phyloP scores from a whole-genome alignment of 2,329 filamentous ascomycete genomes.

The Botrytis paeoniae region DNA sequence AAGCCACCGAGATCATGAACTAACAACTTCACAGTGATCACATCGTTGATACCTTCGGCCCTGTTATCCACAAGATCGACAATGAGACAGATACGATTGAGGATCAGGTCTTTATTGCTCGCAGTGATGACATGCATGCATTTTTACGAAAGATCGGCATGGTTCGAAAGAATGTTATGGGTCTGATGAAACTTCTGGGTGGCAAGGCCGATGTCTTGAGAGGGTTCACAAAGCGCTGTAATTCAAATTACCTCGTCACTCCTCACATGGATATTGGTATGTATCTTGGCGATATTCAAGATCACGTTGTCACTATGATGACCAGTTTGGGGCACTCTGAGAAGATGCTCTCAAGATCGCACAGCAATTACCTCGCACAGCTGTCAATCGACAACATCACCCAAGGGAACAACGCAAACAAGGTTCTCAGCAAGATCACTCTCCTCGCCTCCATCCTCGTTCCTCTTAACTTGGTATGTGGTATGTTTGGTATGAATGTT shows the following conservation, averaged over 20 bases:
- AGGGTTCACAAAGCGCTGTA: slow-evolving; percentile 97
- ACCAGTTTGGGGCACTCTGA: slow-evolving; percentile 93
- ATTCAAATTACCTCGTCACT: slow-evolving; percentile 93
- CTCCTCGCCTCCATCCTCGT: slow-evolving; percentile 93
- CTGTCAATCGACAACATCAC: slow-evolving; percentile 88
- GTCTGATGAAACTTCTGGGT: slow-evolving; percentile 84
- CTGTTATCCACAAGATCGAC: slow-evolving; percentile 84
- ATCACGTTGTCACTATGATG: slow-evolving; percentile 99
- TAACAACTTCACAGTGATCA: slow-evolving; percentile 62
- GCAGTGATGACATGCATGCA: slow-evolving; percentile 81
- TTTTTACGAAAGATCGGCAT: slow-evolving; percentile 87
- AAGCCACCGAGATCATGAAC: not conserved
- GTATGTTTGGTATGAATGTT: slow-evolving; percentile 73
- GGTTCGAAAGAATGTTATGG: slow-evolving; percentile 92
- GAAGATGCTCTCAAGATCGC: slow-evolving; percentile 91
- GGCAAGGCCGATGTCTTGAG: slow-evolving; percentile 98
- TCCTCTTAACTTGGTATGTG: slow-evolving; percentile 84
- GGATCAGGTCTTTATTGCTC: slow-evolving; percentile 89
- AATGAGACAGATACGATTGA: slow-evolving; percentile 88
- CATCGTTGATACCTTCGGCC: slow-evolving; percentile 94
- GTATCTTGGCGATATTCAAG: slow-evolving; percentile 95
- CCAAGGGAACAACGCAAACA: slow-evolving; percentile 84
- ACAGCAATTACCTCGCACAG: slow-evolving; percentile 95
- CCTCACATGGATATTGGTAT: slow-evolving; percentile 95
- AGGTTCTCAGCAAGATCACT: slow-evolving; percentile 90